A percentile compares a stretch with the other conserved stretches of the same genome.
Evolutionary conservation across 768 basidiomycete genomes (phyloP).

Genomic region (Lactarius vividus): DNA sequence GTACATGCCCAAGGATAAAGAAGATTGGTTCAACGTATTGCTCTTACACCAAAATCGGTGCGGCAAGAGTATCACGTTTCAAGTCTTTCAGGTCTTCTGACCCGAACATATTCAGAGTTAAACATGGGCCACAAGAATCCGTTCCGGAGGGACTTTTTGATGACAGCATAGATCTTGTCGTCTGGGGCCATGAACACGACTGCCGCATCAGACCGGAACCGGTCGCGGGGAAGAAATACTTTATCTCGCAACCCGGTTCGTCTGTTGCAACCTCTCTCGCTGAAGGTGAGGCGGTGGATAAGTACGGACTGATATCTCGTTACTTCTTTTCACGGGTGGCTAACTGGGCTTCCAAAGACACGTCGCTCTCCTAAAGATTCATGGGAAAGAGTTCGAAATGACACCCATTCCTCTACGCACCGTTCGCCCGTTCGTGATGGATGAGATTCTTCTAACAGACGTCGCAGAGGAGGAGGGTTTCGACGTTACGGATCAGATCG

Average conservation of each 20-base stretch:
- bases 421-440: constrained; percentile 91
- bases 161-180: constrained; percentile 86
- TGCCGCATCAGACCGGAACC: constrained; percentile 88
- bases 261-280: constrained; percentile 93
- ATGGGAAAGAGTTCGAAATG: constrained; percentile 83
- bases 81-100: neutral
- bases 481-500: constrained; percentile 77
- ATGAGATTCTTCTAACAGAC: constrained; percentile 72
- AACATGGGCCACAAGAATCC: constrained; percentile 90
- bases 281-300: constrained; percentile 88
- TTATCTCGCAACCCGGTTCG: constrained; percentile 92
- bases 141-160: constrained; percentile 98
- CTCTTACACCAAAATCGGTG: constrained; percentile 96
- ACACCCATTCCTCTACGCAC: constrained; percentile 85
- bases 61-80: constrained; percentile 23
- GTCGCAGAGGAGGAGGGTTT: constrained; percentile 74
- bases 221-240: constrained; percentile 89
- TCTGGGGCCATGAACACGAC: constrained; percentile 99
- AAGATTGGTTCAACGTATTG: constrained; percentile 93
- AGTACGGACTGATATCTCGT: constrained; percentile 47
- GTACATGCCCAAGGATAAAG: constrained; percentile 91
- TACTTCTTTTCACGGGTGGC: neutral
- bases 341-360: constrained; percentile 52
- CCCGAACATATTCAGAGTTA: constrained; percentile 55
- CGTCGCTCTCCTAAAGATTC: constrained; percentile 84